Conservation (phyloP, 2,329 filamentous ascomycete species). For the Trichoderma lentiforme region DNA sequence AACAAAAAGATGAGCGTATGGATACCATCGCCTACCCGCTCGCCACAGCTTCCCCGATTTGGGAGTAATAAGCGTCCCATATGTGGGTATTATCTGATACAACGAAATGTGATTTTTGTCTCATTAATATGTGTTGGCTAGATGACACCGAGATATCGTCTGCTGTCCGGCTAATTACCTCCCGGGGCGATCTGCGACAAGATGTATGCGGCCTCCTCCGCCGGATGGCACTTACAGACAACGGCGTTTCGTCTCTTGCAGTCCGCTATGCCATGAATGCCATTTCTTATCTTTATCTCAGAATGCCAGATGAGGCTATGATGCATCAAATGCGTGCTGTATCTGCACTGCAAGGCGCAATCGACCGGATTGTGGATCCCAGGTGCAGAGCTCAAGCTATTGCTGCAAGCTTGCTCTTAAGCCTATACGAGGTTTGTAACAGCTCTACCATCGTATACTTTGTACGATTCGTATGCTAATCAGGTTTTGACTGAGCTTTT, state of each 20-base stretch:
- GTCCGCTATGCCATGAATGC: conserved; percentile 17
- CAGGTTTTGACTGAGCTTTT: neutral
- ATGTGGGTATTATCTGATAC: neutral
- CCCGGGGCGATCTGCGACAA: conserved; percentile 13
- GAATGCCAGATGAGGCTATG: neutral
- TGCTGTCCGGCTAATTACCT: conserved; percentile 14
- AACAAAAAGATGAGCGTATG: neutral
- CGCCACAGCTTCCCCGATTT: conserved; percentile 5
- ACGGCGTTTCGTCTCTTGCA: conserved; percentile 13
- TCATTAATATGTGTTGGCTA: neutral
- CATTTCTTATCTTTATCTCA: conserved; percentile 13
- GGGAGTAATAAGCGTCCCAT: neutral
- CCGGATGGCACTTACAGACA: conserved; percentile 13
- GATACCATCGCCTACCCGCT: neutral
- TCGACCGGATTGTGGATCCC: neutral
- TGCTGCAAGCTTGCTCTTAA: conserved; percentile 17
- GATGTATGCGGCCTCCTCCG: conserved; percentile 14
- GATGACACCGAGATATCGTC: conserved; percentile 7
- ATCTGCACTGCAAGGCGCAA: neutral
- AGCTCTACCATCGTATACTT: no score
- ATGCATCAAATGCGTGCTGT: conserved; percentile 13
- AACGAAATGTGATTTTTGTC: neutral
- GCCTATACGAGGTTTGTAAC: conserved; percentile 14
- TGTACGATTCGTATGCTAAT: neutral
- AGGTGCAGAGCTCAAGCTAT: conserved; percentile 13